A percentile compares a stretch with the other conserved stretches of the same genome.
Evolutionary conservation across 2,329 filamentous ascomycete genomes (phyloP).

Genomic region (Stachybotrys elegans): DNA sequence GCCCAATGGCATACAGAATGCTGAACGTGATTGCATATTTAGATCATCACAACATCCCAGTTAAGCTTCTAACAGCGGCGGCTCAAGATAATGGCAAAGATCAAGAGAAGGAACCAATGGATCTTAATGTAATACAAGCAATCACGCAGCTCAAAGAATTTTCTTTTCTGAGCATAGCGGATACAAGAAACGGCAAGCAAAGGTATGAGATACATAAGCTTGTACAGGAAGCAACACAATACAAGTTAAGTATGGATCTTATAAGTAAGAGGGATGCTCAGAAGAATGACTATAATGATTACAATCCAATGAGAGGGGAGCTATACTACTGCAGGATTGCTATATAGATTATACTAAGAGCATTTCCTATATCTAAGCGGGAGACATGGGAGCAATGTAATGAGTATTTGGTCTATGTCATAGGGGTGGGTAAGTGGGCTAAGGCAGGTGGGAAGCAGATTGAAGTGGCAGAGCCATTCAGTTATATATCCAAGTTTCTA

Average conservation of each 20-base stretch:
- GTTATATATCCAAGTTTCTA: slow-evolving; percentile 15
- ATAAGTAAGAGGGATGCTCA: background rate
- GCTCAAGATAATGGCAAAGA: background rate
- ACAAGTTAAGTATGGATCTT: slow-evolving; percentile 6
- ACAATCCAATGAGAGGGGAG: background rate
- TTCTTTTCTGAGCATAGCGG: slow-evolving; percentile 22
- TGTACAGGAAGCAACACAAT: slow-evolving; percentile 20
- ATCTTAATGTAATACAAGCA: slow-evolving; percentile 10
- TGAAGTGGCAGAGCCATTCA: slow-evolving; percentile 9
- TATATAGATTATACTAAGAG: slow-evolving; percentile 11
- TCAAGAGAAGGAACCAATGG: background rate
- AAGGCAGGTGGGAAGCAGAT: slow-evolving; percentile 11
- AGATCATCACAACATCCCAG: slow-evolving; percentile 24
- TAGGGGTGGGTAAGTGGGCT: slow-evolving; percentile 17
- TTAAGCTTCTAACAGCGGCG: slow-evolving; percentile 17
- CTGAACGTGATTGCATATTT: slow-evolving; percentile 25
- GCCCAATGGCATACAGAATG: slow-evolving; percentile 19
- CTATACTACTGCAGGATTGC: slow-evolving; percentile 17
- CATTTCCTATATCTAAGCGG: slow-evolving; percentile 13
- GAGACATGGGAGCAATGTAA: slow-evolving; percentile 18
- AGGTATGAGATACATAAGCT: slow-evolving; percentile 26
- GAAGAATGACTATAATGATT: background rate
- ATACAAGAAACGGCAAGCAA: background rate
- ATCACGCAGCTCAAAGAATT: slow-evolving; percentile 24
- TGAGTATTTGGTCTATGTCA: slow-evolving; percentile 21